These are phyloP conservation scores for Trichoderma lentiforme DNA, from an alignment of 2,329 filamentous ascomycete species.

Conservation along the genomic window DNA sequence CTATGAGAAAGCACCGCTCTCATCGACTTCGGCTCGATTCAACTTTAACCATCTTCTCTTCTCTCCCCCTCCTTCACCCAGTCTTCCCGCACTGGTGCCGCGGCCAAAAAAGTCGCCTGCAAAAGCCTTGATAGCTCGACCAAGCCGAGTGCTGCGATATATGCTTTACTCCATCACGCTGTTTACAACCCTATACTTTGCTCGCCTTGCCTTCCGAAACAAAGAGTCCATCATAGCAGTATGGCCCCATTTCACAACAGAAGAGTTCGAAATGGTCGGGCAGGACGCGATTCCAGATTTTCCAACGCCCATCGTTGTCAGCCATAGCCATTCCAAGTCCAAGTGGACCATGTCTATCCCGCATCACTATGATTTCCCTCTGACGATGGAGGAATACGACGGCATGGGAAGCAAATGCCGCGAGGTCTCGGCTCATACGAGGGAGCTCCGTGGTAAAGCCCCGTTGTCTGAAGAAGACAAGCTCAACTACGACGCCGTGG, in stretches of 20 bases:
- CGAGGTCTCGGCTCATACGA: conserved; percentile 59
- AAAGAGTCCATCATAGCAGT: conserved; percentile 29
- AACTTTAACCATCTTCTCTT: conserved; percentile 66
- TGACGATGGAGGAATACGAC: conserved; percentile 62
- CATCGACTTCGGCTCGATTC: conserved; percentile 60
- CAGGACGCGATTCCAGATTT: conserved; percentile 65
- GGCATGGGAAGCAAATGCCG: conserved; percentile 66
- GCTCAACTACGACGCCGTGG: conserved; percentile 56
- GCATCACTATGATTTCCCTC: conserved; percentile 60
- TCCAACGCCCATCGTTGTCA: conserved; percentile 68
- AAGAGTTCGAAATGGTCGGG: conserved; percentile 63
- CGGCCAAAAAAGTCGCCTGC: conserved; percentile 60
- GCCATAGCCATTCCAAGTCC: conserved; percentile 59
- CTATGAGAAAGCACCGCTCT: conserved; percentile 50
- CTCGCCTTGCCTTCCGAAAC: conserved; percentile 29
- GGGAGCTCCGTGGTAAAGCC: conserved; percentile 41
- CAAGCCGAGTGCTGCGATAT: conserved; percentile 55
- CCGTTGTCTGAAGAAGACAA: conserved; percentile 43
- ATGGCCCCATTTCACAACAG: conserved; percentile 42
- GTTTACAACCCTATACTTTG: conserved; percentile 50
- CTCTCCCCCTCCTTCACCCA: conserved; percentile 66
- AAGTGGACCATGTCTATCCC: conserved; percentile 85
- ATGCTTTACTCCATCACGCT: conserved; percentile 53
- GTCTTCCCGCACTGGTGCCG: conserved; percentile 64
- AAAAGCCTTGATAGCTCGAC: conserved; percentile 45